A percentile compares a stretch with the other conserved stretches of the same genome.
Conservation (phyloP, 1,284 basidiomycete species). For the Fistulinella cinereoalba region DNA sequence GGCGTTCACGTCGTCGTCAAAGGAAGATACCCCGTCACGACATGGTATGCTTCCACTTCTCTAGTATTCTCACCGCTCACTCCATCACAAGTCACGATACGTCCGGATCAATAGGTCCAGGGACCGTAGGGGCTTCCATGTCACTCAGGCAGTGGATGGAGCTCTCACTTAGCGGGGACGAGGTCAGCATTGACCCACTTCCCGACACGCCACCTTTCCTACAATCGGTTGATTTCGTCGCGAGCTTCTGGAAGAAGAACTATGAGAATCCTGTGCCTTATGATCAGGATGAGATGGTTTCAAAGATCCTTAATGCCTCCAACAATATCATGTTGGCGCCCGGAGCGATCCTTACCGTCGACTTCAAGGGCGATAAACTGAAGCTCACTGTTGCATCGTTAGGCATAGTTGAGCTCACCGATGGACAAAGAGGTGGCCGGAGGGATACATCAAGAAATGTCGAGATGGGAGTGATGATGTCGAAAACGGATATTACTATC, state of each 20-base stretch:
- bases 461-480: slow-evolving; percentile 79
- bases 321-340: slow-evolving; percentile 67
- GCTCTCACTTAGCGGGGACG: slow-evolving; percentile 75
- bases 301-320: slow-evolving; percentile 69
- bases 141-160: slow-evolving; percentile 82
- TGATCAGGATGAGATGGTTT: slow-evolving; percentile 82
- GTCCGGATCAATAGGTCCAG: slow-evolving; percentile 61
- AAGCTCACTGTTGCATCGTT: slow-evolving; percentile 72
- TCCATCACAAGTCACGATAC: slow-evolving; percentile 62
- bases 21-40: slow-evolving; percentile 64
- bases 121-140: slow-evolving; percentile 66
- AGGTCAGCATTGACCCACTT: slow-evolving; percentile 68
- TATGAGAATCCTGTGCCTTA: slow-evolving; percentile 70
- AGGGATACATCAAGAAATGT: slow-evolving; percentile 27
- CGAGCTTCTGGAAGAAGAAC: slow-evolving; percentile 67
- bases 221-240: slow-evolving; percentile 75
- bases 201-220: slow-evolving; percentile 67
- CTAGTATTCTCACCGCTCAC: neutral
- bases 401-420: slow-evolving; percentile 65
- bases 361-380: slow-evolving; percentile 87
- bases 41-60: slow-evolving; percentile 49
- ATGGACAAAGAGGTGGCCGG: slow-evolving; percentile 47
- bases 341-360: slow-evolving; percentile 81
- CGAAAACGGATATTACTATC: slow-evolving; percentile 88
- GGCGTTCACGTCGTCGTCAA: slow-evolving; percentile 78